These are phyloP conservation scores for Rhynchospora breviuscula DNA, from an alignment of 176 grass and related monocot species.

Conservation along the genomic window DNA sequence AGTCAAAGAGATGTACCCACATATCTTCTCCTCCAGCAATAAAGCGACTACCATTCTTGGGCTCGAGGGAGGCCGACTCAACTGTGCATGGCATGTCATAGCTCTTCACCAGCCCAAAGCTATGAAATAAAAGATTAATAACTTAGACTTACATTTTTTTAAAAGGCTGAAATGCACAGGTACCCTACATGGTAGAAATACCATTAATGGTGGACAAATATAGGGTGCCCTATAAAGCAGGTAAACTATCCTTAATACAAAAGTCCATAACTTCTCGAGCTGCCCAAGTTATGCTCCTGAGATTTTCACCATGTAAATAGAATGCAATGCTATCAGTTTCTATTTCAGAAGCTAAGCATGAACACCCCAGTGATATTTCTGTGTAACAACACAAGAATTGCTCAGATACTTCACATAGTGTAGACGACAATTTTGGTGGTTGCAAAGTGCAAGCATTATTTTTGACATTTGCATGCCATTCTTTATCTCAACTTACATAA, in stretches of 20 bases:
- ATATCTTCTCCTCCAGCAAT: constrained; percentile 94
- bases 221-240: neutral
- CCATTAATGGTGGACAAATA: neutral
- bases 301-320: neutral
- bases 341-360: neutral
- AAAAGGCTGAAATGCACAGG: neutral
- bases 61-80: constrained; percentile 95
- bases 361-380: no score
- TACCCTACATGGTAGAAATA: neutral
- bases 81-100: constrained; percentile 89
- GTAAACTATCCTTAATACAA: neutral
- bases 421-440: neutral
- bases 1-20: constrained; percentile 94
- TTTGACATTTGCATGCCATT: neutral
- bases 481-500: neutral
- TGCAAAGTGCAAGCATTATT: neutral
- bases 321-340: neutral
- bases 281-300: neutral
- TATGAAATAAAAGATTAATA: constrained; percentile 29
- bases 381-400: no score
- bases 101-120: constrained; percentile 94
- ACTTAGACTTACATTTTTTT: neutral
- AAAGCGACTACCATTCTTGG: constrained; percentile 75
- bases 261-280: neutral
- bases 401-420: neutral